Evolutionary conservation across 2,329 filamentous ascomycete genomes (phyloP).

Genomic region (Diplodia intermedia): DNA sequence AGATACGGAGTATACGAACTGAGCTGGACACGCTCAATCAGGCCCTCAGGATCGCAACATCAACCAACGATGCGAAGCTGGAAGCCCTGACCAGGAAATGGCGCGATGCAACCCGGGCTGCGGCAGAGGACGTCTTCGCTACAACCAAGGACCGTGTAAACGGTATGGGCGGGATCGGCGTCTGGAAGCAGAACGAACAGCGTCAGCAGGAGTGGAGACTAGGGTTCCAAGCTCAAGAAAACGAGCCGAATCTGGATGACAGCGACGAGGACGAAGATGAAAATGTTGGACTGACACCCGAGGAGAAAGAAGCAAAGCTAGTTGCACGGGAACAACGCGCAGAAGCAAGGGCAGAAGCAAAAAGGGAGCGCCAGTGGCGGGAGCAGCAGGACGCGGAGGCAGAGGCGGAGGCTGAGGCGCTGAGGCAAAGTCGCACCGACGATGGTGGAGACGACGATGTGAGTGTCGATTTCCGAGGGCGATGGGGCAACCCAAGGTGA

Average conservation of each 20-base stretch:
- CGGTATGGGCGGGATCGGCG: conserved; percentile 67
- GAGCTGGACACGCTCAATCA: conserved; percentile 52
- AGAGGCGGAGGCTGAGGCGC: conserved; percentile 49
- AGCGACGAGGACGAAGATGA: conserved; percentile 46
- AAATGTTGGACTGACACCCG: conserved; percentile 44
- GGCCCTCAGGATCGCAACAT: conserved; percentile 52
- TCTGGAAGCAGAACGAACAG: conserved; percentile 56
- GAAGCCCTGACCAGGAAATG: conserved; percentile 65
- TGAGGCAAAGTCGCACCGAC: conserved; percentile 43
- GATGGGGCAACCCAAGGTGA: not conserved
- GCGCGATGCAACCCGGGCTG: conserved; percentile 65
- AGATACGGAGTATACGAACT: conserved; percentile 38
- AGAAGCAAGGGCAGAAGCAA: conserved; percentile 54
- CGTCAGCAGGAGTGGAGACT: conserved; percentile 46
- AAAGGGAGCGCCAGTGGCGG: conserved; percentile 40
- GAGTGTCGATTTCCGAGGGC: conserved; percentile 36
- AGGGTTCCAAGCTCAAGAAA: conserved; percentile 45
- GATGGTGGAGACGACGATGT: conserved; percentile 51
- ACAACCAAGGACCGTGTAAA: conserved; percentile 66
- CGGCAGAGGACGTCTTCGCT: conserved; percentile 72
- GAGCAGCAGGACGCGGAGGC: conserved; percentile 51
- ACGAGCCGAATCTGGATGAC: conserved; percentile 39
- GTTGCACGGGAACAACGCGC: conserved; percentile 50
- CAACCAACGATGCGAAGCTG: conserved; percentile 61
- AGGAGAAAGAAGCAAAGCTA: conserved; percentile 45